Base-by-base conservation (phyloP, 1,284 basidiomycete genomes). In the Cutaneotrichosporon cyanovorans region DNA sequence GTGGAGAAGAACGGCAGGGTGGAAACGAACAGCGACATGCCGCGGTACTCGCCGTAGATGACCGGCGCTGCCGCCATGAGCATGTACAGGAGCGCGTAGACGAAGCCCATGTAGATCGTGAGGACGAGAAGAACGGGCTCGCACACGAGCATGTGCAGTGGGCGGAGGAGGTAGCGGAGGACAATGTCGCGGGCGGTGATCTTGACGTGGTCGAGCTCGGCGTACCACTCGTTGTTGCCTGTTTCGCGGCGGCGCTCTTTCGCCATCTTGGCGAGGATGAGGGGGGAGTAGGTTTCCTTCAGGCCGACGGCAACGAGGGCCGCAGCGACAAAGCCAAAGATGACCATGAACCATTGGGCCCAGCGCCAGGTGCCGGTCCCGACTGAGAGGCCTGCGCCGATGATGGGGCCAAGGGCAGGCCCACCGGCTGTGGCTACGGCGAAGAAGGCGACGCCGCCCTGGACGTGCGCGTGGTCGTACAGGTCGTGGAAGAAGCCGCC, bases 61-160 rank as follows among this genome's bases (percentile, higher is more conserved):
- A 58, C 34, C 4, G 56, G 56, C 4, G 56, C 16, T 2, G 56
- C 56, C 8, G 53, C 42, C 53, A 56, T 56, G 39, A 58, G 53
- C 51, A 58, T 58, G 53, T 58, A 58, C 18, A 58, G 53, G 19
- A 58, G 53, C 8, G 48, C 46, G 40, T 58, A 58, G 18, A 56
- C 56, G 12, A 58, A 58, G 22, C 45, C 44, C 53, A 58, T 58
- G 51, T 56, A 58, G 33, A 53, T 37, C 15, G 49, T 53, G 39
- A 56, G 42, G 16, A 53, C 56, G 33, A 53, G 40, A 7, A 58
- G 56, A 44, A 58, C 51, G 14, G 56, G 56, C 45, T 58, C 56
- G 40, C 48, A 53, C 40, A 50, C 16, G 14, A 58, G 50, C 56
- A 58, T 58, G 14, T 35, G 40, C 9, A 58, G 16, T 0, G 56